phyloP scores from a whole-genome alignment of 176 grass and related monocot species.

The Musa acuminata region DNA sequence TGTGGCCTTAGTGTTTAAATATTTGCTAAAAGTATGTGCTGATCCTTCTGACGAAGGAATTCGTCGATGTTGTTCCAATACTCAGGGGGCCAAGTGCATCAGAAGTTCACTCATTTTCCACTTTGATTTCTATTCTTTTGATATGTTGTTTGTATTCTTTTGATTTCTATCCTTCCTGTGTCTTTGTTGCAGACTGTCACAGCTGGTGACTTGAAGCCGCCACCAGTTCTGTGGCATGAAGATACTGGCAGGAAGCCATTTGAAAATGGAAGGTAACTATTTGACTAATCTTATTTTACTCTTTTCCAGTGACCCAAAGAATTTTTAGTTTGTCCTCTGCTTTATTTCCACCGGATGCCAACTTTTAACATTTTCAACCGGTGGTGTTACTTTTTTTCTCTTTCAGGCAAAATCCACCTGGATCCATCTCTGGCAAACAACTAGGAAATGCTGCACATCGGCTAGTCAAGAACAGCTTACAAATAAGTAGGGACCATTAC shows the following conservation, averaged over 20 bases:
- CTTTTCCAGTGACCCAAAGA: no score
- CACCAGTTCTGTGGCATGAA: constrained; percentile 92
- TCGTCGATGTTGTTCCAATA: no score
- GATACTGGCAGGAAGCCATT: constrained; percentile 62
- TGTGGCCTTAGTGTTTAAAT: no score
- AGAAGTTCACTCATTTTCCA: no score
- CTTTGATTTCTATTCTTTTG: neutral
- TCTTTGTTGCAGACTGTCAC: constrained; percentile 48
- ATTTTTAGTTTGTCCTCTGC: neutral
- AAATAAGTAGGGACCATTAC: constrained; percentile 24
- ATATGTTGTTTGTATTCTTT: neutral
- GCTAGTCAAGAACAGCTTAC: constrained; percentile 71
- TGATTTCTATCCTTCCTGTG: neutral
- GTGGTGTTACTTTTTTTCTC: constrained; percentile 11
- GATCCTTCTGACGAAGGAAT: no score
- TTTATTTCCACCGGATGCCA: constrained; percentile 4
- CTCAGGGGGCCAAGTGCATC: no score
- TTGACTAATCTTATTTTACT: no score
- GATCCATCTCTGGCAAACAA: constrained; percentile 56
- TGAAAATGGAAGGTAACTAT: constrained; percentile 35
- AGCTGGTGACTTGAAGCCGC: constrained; percentile 79
- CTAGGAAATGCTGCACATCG: constrained; percentile 77
- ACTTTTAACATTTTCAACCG: neutral
- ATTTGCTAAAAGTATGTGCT: no score
- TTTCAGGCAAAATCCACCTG: constrained; percentile 64